Evolutionary conservation across 2,329 filamentous ascomycete species (phyloP), one percentile per base, ranked within the genome.

Genomic region (Fusarium staphyleae): DNA sequence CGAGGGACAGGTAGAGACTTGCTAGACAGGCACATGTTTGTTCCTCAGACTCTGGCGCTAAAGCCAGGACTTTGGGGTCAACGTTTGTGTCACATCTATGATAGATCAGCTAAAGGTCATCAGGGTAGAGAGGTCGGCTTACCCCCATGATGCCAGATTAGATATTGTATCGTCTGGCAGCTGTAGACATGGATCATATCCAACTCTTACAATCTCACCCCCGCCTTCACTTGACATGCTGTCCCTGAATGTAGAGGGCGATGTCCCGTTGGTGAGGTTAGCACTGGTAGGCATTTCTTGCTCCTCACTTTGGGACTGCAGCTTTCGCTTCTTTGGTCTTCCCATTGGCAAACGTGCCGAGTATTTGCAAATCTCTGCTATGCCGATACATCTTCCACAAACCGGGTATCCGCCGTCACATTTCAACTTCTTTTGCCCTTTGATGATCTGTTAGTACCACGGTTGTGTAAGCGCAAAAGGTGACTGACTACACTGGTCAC

Each of bases 341-440:
- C 65, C 65, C 65, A 67, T 67, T 0, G 65, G 65, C 30, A 63
- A 34, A 26, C 60, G 60, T 0, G 61, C 55, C n/a, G 65, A 67
- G 24, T 65, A 67, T 28, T 56, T 49, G 40, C 65, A 67, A 0
- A 6, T 2, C 15, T 68, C 65, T 4, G 45, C 46, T 4, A 42
- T 29, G 4, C 13, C 34, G 6, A 49, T 33, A 12, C 65, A 67
- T 48, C 65, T 52, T 16, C 57, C 59, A 11, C 65, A 67, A 5
- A 16, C 42, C 3, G 65, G 65, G n/a, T 55, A 60, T 15, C 18
- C 62, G 0, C 65, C 65, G 32, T 68, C 65, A 22, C 65, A 67
- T 55, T 65, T 67, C 18, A 68, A 40, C 44, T 67, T 67, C 59
- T 64, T 67, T 36, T 67, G 65, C 29, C 65, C 65, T 67, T 34